A percentile compares a stretch with the other conserved stretches of the same genome.
Evolutionary conservation across 179 eudicot genomes (phyloP).

Genomic region (Gypsophila paniculata): DNA sequence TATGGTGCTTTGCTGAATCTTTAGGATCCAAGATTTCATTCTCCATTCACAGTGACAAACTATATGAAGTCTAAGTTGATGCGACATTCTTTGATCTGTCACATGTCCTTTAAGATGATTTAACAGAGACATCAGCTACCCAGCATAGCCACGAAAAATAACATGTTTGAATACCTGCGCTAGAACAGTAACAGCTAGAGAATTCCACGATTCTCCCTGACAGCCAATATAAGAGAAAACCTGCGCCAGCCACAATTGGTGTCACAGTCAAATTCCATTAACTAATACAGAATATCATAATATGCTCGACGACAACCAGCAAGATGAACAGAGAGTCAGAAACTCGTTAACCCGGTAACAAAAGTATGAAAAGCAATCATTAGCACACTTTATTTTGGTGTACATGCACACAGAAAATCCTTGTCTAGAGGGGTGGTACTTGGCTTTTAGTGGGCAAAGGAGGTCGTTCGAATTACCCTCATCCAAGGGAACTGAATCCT

Average conservation of each 20-base stretch:
- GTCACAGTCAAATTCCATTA: conserved; percentile 8
- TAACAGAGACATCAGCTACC: background rate
- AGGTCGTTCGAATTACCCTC: background rate
- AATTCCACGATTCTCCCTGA: conserved; percentile 69
- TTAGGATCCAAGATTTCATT: background rate
- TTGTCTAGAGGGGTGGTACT: background rate
- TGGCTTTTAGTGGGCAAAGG: background rate
- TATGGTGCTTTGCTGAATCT: conserved; percentile 5
- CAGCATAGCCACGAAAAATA: background rate
- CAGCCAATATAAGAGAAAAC: conserved; percentile 61
- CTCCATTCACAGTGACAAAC: background rate
- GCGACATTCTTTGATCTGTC: background rate
- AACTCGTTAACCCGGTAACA: background rate
- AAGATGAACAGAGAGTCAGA: background rate
- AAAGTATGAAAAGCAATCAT: background rate
- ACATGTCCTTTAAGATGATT: background rate
- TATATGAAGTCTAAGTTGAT: background rate
- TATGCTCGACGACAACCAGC: background rate
- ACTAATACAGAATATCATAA: conserved; percentile 2
- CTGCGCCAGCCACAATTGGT: conserved; percentile 42
- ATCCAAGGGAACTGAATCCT: background rate
- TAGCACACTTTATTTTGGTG: background rate
- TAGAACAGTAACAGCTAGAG: conserved; percentile 65
- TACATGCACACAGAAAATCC: background rate
- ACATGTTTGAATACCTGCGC: conserved; percentile 53